Conservation (phyloP, 805 yeast species). For the Saturnispora gosingensis region DNA sequence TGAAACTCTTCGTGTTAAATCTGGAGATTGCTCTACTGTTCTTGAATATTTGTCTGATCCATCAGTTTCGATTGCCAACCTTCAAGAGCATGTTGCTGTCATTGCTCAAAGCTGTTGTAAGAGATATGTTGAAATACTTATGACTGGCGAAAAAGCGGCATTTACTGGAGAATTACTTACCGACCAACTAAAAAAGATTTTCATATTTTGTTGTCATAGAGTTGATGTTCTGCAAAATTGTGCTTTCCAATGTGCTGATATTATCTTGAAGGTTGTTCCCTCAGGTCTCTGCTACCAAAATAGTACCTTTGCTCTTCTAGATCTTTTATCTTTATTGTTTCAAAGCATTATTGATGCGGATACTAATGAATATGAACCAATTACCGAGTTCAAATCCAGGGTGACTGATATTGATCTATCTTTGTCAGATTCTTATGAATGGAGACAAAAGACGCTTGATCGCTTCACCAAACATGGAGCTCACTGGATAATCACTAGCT, state of each 20-base stretch:
- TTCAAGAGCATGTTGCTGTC: constrained; percentile 58
- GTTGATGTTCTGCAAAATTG: constrained; percentile 64
- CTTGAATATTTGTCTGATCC: constrained; percentile 82
- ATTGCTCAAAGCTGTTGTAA: constrained; percentile 52
- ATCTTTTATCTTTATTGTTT: constrained; percentile 66
- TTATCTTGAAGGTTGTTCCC: constrained; percentile 58
- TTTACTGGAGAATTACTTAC: constrained; percentile 55
- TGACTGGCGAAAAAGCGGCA: constrained; percentile 42
- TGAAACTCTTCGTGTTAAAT: constrained; percentile 67
- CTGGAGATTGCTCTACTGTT: constrained; percentile 75
- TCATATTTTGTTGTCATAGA: constrained; percentile 71
- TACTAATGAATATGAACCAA: constrained; percentile 76
- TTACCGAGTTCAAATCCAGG: constrained; percentile 45
- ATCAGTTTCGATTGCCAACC: constrained; percentile 55
- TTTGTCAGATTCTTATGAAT: constrained; percentile 65
- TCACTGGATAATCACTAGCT: constrained; percentile 55
- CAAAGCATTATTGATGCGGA: constrained; percentile 79
- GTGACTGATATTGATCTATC: constrained; percentile 40
- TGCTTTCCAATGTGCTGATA: constrained; percentile 69
- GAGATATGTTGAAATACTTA: constrained; percentile 45
- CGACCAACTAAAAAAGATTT: constrained; percentile 55
- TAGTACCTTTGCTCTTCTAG: constrained; percentile 71
- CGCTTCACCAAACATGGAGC: constrained; percentile 49
- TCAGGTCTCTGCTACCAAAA: constrained; percentile 67
- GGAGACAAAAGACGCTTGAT: constrained; percentile 63